Evolutionary conservation across 1,284 basidiomycete genomes (phyloP), one percentile per base, ranked within the genome.

Genomic region (Malassezia slooffiae): DNA sequence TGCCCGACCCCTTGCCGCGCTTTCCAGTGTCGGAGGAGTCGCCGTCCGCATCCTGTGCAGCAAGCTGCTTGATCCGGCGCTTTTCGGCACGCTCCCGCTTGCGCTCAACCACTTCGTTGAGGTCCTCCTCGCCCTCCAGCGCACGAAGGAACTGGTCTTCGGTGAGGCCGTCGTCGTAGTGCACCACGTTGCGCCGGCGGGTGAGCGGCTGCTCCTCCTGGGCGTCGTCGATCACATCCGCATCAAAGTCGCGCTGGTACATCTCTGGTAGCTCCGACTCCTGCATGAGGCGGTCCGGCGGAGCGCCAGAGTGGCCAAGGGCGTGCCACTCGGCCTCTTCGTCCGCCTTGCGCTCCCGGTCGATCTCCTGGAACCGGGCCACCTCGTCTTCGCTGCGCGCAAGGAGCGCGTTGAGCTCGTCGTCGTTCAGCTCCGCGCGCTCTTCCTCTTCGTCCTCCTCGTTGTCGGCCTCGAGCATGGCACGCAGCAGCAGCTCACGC

Each of bases 341-440:
- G n/a, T 81, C 78, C 15, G 80, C 79, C 34, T 84, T 80, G 23
- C 93, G 80, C 62, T 88, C 79, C 15, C 77, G 62, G 65, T 99
- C 93, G 75, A 97, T 83, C 47, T 82, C 75, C 5, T 81, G 76
- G 77, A 93, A 99, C 49, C 85, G 74, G 9, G 70, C 74, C 2
- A 76, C 72, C 70, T 97, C 93, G 16, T 83, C 74, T 12, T 96
- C 90, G 6, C 75, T 78, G 50, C 93, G 83, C 12, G 89, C 80
- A 41, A 97, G 80, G 50, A 96, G 76, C 67, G 88, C 83, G 72
- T 99, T 99, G 55, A 97, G 77, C 70, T 97, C 93, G 21, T 95
- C 90, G 62, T 97, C 91, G 62, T 89, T 90, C 76, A 93, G 84
- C 67, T 95, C 89, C 30, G 87, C 87, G 47, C 93, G 65, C 41